Evolutionary conservation across 208 protist genomes (phyloP).

Genomic region (Acanthamoeba sp.): DNA sequence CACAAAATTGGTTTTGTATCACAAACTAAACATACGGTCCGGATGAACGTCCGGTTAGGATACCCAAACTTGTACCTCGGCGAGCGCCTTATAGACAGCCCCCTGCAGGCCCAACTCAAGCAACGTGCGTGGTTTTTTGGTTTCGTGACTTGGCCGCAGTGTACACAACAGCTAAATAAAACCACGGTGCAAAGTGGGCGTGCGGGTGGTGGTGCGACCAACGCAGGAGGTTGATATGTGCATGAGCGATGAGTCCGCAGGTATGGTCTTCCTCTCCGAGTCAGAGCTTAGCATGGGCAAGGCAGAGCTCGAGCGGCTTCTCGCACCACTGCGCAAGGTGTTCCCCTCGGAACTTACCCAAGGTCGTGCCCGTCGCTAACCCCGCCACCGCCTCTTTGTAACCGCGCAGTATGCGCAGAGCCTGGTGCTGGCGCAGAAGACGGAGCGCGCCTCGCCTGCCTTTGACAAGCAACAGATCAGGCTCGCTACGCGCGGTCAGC

Average conservation of each 20-base stretch:
- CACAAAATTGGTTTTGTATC: no score
- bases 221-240: constrained; percentile 12
- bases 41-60: neutral
- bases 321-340: neutral
- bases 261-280: neutral
- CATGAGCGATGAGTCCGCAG: neutral
- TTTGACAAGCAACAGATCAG: neutral
- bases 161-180: no score
- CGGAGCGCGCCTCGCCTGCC: neutral
- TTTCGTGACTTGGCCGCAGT: no score
- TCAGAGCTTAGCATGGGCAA: neutral
- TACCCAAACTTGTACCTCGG: neutral
- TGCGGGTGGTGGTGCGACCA: neutral
- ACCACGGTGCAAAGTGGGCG: no score
- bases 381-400: neutral
- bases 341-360: neutral
- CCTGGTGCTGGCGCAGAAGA: neutral
- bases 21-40: neutral
- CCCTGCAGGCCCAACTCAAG: neutral
- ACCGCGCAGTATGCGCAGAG: neutral
- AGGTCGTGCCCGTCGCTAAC: neutral
- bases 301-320: neutral
- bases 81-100: neutral
- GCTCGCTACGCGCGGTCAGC: neutral
- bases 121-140: neutral